Evolutionary conservation across 768 basidiomycete genomes (phyloP).

Genomic region (Kwoniella dejecticola): DNA sequence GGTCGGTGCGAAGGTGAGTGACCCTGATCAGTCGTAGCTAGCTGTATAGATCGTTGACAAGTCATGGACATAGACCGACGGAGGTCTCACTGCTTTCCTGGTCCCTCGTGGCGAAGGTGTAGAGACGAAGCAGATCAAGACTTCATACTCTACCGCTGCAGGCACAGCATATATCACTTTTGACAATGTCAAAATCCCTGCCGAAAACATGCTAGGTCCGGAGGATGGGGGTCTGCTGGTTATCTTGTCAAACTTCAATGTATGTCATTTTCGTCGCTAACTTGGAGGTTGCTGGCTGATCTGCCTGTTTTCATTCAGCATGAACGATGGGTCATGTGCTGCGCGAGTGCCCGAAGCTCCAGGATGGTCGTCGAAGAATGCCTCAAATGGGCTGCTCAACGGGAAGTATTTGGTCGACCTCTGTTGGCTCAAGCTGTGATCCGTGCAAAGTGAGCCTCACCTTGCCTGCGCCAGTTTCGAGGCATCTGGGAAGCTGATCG

Average conservation of each 20-base stretch:
- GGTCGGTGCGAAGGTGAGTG: slow-evolving; percentile 74
- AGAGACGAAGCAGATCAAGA: slow-evolving; percentile 83
- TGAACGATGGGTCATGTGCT: slow-evolving; percentile 90
- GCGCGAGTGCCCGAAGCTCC: slow-evolving; percentile 72
- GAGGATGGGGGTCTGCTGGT: slow-evolving; percentile 78
- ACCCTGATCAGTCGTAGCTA: no score
- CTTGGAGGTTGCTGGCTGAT: no score
- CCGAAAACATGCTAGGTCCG: slow-evolving; percentile 79
- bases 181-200: slow-evolving; percentile 80
- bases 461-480: background rate
- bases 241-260: slow-evolving; percentile 80
- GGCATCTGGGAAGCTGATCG: background rate
- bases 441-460: slow-evolving; percentile 64
- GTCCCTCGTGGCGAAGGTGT: slow-evolving; percentile 80
- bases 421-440: slow-evolving; percentile 79
- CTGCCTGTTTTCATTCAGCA: no score
- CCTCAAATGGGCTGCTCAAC: slow-evolving; percentile 82
- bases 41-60: no score
- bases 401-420: slow-evolving; percentile 87
- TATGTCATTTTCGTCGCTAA: slow-evolving; percentile 21
- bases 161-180: slow-evolving; percentile 82
- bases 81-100: slow-evolving; percentile 80
- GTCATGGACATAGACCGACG: slow-evolving; percentile 51
- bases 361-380: slow-evolving; percentile 80
- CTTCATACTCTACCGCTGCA: slow-evolving; percentile 82